Evolutionary conservation across 352 stramenopile species (phyloP).

Genomic region (Globisporangium megalacanthum): DNA sequence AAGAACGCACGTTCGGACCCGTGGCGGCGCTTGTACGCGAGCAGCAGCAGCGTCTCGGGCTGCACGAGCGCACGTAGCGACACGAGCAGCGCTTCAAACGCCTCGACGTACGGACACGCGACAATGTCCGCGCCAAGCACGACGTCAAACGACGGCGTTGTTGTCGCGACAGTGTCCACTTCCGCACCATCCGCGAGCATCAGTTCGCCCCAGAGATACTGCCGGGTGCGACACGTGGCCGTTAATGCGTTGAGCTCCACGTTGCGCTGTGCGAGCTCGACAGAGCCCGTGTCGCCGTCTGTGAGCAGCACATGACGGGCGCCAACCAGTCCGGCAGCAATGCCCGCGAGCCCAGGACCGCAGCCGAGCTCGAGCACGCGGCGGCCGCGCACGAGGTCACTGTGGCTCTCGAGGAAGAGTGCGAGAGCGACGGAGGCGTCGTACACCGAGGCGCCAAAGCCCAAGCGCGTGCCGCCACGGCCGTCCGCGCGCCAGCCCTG

Average conservation of each 20-base stretch:
- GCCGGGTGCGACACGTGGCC: slow-evolving; percentile 21
- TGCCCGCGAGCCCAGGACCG: slow-evolving; percentile 64
- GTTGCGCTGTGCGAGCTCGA: slow-evolving; percentile 60
- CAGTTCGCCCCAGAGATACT: slow-evolving; percentile 64
- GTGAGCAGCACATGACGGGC: slow-evolving; percentile 49
- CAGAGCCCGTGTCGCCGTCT: slow-evolving; percentile 64
- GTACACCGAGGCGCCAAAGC: slow-evolving; percentile 82
- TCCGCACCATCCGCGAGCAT: slow-evolving; percentile 16
- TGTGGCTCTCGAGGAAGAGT: slow-evolving; percentile 64
- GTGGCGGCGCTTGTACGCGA: slow-evolving; percentile 77
- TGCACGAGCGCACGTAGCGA: slow-evolving; percentile 42
- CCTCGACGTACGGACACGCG: slow-evolving; percentile 69
- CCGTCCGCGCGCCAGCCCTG: slow-evolving; percentile 77
- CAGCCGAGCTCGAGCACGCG: slow-evolving; percentile 70
- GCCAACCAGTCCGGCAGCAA: slow-evolving; percentile 53
- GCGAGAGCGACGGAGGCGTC: slow-evolving; percentile 72
- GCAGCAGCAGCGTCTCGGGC: slow-evolving; percentile 40
- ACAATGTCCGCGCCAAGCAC: slow-evolving; percentile 80
- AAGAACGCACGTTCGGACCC: slow-evolving; percentile 68
- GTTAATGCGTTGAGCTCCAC: slow-evolving; percentile 31
- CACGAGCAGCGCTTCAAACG: slow-evolving; percentile 54
- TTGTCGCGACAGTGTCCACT: slow-evolving; percentile 3
- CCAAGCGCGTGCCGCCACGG: slow-evolving; percentile 59
- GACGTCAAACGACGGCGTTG: slow-evolving; percentile 39
- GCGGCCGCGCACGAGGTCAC: slow-evolving; percentile 38